A percentile compares a stretch with the other conserved stretches of the same genome.
Conservation (phyloP, 83 land plant species). For the Picea engelmannii region DNA sequence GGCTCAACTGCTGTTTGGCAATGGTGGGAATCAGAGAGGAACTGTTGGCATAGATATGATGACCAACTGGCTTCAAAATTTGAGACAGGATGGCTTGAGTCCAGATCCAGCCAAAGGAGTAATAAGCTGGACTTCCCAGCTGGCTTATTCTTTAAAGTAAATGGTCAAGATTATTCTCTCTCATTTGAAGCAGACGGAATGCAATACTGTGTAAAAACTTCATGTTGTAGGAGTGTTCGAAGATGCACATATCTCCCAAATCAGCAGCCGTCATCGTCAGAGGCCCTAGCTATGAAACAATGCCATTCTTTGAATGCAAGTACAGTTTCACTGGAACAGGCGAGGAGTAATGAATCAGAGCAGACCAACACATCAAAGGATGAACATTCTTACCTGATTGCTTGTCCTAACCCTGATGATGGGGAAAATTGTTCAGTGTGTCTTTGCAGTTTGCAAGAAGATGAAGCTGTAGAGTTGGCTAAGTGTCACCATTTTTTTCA, state of each 20-base stretch:
- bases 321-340: conserved; percentile 5
- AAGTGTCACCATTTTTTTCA: conserved; percentile 33
- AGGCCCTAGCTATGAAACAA: conserved; percentile 3
- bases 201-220: conserved; percentile 12
- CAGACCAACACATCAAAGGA: not conserved
- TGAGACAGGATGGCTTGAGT: conserved; percentile 15
- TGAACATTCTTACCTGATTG: conserved; percentile 16
- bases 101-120: not conserved
- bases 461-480: conserved; percentile 20
- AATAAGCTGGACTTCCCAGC: not conserved
- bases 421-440: conserved; percentile 38
- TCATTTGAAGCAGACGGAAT: conserved; percentile 23
- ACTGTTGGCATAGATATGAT: not conserved
- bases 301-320: conserved; percentile 1
- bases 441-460: conserved; percentile 22
- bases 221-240: conserved; percentile 7
- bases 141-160: too few relatives aligned
- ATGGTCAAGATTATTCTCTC: too few relatives aligned
- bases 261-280: not conserved
- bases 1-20: not conserved
- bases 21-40: conserved; percentile 7
- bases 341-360: not conserved
- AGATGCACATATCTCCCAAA: conserved; percentile 4
- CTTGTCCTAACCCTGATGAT: conserved; percentile 19
- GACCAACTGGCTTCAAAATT: conserved; percentile 12